phyloP scores from a whole-genome alignment of 768 basidiomycete species.

The Glaciozyma antarctica region DNA sequence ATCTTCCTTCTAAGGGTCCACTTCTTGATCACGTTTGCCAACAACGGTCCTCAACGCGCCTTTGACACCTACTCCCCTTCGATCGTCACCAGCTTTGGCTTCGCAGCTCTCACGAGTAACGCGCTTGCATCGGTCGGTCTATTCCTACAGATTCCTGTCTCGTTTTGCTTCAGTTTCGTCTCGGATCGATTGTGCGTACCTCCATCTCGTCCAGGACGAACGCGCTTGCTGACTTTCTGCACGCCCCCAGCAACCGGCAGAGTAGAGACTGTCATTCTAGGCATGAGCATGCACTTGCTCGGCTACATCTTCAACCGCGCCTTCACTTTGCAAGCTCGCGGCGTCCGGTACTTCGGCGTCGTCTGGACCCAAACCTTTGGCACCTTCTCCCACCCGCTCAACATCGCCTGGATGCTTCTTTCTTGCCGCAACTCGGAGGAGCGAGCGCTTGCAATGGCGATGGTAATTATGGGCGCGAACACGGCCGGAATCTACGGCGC shows the following conservation, averaged over 20 bases:
- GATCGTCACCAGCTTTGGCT: slow-evolving; percentile 31
- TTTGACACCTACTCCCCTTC: slow-evolving; percentile 30
- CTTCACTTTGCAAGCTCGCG: slow-evolving; percentile 13
- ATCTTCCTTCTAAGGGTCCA: slow-evolving; percentile 26
- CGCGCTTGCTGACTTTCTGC: neutral
- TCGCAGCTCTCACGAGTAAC: slow-evolving; percentile 33
- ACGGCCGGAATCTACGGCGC: too few species aligned
- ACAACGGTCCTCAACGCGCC: slow-evolving; percentile 6
- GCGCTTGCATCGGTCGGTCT: slow-evolving; percentile 36
- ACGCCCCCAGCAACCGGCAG: neutral
- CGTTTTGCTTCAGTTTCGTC: slow-evolving; percentile 28
- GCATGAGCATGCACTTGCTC: too few species aligned
- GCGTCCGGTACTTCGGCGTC: slow-evolving; percentile 26
- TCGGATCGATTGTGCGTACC: slow-evolving; percentile 23
- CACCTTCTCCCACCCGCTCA: slow-evolving; percentile 31
- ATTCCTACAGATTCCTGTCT: slow-evolving; percentile 5
- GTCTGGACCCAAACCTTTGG: slow-evolving; percentile 28
- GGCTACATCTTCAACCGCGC: slow-evolving; percentile 14
- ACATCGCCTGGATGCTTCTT: slow-evolving; percentile 34
- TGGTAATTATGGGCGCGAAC: too few species aligned
- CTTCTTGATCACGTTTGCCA: slow-evolving; percentile 26
- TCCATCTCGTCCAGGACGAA: neutral
- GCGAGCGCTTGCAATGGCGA: too few species aligned
- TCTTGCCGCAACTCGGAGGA: too few species aligned
- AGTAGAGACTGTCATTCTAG: slow-evolving; percentile 20